These are phyloP conservation scores for Lasiosphaeris hirsuta DNA, from an alignment of 495 filamentous ascomycete species.

Conservation along the genomic window DNA sequence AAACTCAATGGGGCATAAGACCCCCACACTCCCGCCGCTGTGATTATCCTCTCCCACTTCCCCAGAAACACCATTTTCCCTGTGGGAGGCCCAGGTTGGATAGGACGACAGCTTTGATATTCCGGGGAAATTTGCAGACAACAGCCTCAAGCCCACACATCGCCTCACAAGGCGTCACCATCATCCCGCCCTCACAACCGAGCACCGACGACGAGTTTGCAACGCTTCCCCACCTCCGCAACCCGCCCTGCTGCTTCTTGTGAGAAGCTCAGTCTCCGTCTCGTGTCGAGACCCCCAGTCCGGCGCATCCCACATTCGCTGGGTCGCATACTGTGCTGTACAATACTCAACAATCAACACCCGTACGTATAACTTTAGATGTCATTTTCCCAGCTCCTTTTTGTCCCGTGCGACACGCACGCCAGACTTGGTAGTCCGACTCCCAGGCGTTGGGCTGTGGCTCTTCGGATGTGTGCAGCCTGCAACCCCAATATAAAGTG, in stretches of 20 bases:
- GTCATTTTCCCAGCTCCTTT: no score
- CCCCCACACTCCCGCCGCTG: constrained; percentile 34
- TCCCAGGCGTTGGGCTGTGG: neutral
- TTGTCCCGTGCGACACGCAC: neutral
- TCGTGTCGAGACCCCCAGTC: no score
- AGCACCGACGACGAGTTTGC: neutral
- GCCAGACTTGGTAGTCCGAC: neutral
- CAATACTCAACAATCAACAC: no score
- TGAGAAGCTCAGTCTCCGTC: no score
- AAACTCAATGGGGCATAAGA: constrained; percentile 25
- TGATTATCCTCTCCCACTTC: constrained; percentile 24
- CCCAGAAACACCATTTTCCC: constrained; percentile 24
- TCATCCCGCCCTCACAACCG: no score
- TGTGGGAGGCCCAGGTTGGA: constrained; percentile 28
- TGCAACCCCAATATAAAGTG: constrained; percentile 12
- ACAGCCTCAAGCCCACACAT: neutral
- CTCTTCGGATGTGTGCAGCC: constrained; percentile 7
- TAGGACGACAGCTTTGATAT: constrained; percentile 14
- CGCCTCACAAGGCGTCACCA: neutral
- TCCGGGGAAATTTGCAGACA: constrained; percentile 14
- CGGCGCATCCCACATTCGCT: no score
- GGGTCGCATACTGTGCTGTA: no score
- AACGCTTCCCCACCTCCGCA: no score
- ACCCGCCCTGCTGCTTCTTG: no score
- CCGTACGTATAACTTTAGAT: no score